A percentile compares a stretch with the other conserved stretches of the same genome.
phyloP scores from a whole-genome alignment of 2,329 filamentous ascomycete genomes.

The Trichoderma koningiopsis region DNA sequence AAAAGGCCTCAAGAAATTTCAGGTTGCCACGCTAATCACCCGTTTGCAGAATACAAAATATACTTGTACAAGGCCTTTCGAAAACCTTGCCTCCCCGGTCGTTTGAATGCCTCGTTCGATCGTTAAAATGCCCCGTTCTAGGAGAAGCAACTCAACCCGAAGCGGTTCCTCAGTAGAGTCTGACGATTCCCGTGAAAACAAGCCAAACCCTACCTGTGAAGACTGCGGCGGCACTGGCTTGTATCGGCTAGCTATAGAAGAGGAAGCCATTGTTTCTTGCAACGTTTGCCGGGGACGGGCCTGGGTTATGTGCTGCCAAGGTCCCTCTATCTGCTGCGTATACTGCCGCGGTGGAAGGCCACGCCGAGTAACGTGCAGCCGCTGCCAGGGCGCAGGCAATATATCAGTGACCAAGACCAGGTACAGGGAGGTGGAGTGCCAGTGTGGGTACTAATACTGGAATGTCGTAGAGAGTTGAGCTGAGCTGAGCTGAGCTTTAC shows the following conservation, averaged over 20 bases:
- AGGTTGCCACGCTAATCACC: slow-evolving; percentile 18
- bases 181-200: slow-evolving; percentile 16
- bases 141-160: slow-evolving; percentile 13
- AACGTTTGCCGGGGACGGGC: slow-evolving; percentile 1
- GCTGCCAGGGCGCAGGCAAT: neutral
- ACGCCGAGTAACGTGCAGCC: neutral
- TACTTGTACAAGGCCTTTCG: neutral
- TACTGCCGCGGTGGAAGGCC: neutral
- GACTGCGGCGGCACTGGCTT: slow-evolving; percentile 14
- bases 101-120: neutral
- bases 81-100: neutral
- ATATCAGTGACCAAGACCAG: neutral
- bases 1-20: neutral
- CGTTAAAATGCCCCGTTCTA: slow-evolving; percentile 9
- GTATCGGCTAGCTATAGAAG: neutral
- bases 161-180: slow-evolving; percentile 17
- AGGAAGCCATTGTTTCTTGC: neutral
- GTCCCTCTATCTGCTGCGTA: neutral
- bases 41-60: neutral
- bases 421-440: neutral
- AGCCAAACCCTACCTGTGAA: slow-evolving; percentile 21
- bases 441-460: neutral
- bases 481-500: neutral
- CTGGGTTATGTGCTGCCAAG: slow-evolving; percentile 16
- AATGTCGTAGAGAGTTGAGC: neutral